phyloP scores from a whole-genome alignment of 176 grass and related monocot genomes.

The Musa schizocarpa region DNA sequence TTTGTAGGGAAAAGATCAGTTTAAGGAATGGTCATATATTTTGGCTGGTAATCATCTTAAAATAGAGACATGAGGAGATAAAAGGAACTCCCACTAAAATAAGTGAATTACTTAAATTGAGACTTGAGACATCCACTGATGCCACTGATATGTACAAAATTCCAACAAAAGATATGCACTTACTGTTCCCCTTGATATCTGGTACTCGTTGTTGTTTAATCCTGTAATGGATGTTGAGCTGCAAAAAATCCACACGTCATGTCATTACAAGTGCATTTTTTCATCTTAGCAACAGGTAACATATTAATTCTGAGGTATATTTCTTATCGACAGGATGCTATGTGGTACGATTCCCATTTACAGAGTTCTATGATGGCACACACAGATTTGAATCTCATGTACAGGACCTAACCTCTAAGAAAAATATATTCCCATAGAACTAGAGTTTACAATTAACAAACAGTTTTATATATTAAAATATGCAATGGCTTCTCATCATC shows the following conservation, averaged over 20 bases:
- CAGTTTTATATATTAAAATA: too few relatives aligned
- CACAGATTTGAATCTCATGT: too few relatives aligned
- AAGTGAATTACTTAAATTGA: not conserved
- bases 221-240: conserved; percentile 86
- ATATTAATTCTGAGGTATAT: not conserved
- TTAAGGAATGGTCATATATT: too few relatives aligned
- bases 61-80: not conserved
- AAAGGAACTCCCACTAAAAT: not conserved
- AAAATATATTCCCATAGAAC: too few relatives aligned
- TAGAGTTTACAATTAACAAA: too few relatives aligned
- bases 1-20: conserved; percentile 1
- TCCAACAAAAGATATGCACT: conserved; percentile 1
- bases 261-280: not conserved
- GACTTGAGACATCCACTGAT: not conserved
- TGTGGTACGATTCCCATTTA: not conserved
- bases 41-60: too few relatives aligned
- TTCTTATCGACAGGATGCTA: not conserved
- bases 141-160: conserved; percentile 2
- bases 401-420: too few relatives aligned
- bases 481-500: too few relatives aligned
- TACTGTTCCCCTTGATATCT: conserved; percentile 93
- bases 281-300: not conserved
- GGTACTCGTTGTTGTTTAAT: conserved; percentile 93
- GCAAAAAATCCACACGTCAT: conserved; percentile 11
- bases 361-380: too few relatives aligned